A percentile compares a stretch with the other conserved stretches of the same genome.
phyloP scores from a whole-genome alignment of 495 filamentous ascomycete genomes.

The Bryoglossum gracile region DNA sequence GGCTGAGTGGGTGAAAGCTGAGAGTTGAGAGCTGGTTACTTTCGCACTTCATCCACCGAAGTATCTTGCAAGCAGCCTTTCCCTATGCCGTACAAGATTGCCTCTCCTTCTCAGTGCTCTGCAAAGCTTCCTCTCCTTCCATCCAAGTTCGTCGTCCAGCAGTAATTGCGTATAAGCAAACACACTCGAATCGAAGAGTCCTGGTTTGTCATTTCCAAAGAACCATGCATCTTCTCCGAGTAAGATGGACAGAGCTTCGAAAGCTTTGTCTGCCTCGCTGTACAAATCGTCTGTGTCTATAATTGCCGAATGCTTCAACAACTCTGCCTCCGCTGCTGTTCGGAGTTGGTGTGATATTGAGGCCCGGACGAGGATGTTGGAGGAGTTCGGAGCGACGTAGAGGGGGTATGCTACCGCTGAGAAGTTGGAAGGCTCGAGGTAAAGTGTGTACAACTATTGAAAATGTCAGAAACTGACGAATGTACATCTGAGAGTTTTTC shows the following conservation, averaged over 20 bases:
- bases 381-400: slow-evolving; percentile 60
- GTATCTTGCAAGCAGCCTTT: slow-evolving; percentile 24
- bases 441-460: slow-evolving; percentile 67
- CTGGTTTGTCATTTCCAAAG: slow-evolving; percentile 54
- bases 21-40: too few species aligned
- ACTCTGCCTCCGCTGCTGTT: slow-evolving; percentile 61
- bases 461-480: background rate
- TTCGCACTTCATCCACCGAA: slow-evolving; percentile 18
- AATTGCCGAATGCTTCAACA: slow-evolving; percentile 53
- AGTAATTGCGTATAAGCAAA: slow-evolving; percentile 89
- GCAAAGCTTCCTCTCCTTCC: slow-evolving; percentile 24
- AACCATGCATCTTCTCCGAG: slow-evolving; percentile 61
- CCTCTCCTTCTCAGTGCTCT: slow-evolving; percentile 20
- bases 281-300: slow-evolving; percentile 61
- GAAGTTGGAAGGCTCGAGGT: slow-evolving; percentile 62
- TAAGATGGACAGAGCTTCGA: slow-evolving; percentile 64
- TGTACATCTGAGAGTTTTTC: slow-evolving; percentile 21
- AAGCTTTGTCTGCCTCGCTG: slow-evolving; percentile 59
- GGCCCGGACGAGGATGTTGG: slow-evolving; percentile 52
- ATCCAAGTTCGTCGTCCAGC: slow-evolving; percentile 33
- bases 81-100: slow-evolving; percentile 23
- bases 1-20: too few species aligned
- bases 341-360: slow-evolving; percentile 57
- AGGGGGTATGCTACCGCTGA: slow-evolving; percentile 52
- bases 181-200: slow-evolving; percentile 76